These are phyloP conservation scores for Cyanophora paradoxa DNA, from an alignment of 78 protist species.

Conservation along the genomic window DNA sequence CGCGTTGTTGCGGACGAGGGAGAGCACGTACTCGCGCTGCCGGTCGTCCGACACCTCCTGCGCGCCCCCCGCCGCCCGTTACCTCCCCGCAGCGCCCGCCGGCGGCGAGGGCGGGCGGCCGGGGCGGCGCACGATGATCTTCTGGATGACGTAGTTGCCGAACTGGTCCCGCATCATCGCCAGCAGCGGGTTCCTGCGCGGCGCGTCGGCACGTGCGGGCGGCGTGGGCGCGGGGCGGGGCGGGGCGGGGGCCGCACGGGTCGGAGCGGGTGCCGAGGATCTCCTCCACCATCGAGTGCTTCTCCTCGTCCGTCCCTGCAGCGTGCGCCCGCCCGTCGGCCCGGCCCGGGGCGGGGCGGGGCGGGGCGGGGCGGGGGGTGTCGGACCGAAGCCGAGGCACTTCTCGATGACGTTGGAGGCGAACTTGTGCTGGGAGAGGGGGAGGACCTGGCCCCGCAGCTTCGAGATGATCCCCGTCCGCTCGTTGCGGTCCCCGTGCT, in stretches of 20 bases:
- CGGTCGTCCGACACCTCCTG: not conserved
- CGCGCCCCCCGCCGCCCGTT: not conserved
- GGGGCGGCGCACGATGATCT: constrained; percentile 58
- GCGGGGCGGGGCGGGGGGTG: no score
- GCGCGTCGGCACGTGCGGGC: no score
- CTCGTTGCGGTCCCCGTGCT: not conserved
- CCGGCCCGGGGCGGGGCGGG: no score
- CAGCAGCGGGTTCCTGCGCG: no score
- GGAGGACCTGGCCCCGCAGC: constrained; percentile 1
- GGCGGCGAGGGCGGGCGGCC: constrained; percentile 51
- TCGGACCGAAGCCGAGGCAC: no score
- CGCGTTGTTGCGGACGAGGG: constrained; percentile 22
- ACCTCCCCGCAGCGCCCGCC: constrained; percentile 16
- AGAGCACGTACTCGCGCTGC: constrained; percentile 13
- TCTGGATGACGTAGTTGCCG: constrained; percentile 96
- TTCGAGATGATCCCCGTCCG: not conserved
- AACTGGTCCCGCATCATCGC: constrained; percentile 72
- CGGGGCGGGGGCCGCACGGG: no score
- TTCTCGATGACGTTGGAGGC: constrained; percentile 48
- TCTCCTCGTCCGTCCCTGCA: no score
- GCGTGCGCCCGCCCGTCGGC: no score
- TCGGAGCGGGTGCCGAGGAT: no score
- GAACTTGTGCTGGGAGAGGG: constrained; percentile 13
- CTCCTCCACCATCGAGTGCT: no score
- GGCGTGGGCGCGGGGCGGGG: no score